Conservation (phyloP, 345 rosid species). For the Populus ilicifolia region DNA sequence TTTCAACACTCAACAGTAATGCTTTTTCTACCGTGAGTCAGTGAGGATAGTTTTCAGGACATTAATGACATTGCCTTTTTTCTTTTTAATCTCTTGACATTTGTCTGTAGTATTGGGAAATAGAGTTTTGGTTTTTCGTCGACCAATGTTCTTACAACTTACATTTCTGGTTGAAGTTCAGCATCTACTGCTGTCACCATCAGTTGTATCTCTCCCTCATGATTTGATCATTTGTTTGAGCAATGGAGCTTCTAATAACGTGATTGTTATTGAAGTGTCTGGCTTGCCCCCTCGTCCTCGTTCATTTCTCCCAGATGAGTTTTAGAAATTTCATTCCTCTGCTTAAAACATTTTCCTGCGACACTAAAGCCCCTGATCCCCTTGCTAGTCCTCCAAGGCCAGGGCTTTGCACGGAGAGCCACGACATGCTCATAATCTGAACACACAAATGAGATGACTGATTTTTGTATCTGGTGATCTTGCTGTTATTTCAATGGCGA, state of each 20-base stretch:
- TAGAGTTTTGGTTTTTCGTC: slow-evolving; percentile 20
- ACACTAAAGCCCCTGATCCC: too few species aligned
- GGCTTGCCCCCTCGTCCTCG: background rate
- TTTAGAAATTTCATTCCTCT: too few species aligned
- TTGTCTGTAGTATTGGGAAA: slow-evolving; percentile 26
- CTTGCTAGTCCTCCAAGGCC: too few species aligned
- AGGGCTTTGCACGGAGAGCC: too few species aligned
- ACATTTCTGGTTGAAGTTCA: slow-evolving; percentile 9
- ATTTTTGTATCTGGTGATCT: too few species aligned
- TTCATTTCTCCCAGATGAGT: background rate
- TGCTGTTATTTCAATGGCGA: too few species aligned
- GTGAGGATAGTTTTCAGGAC: slow-evolving; percentile 26
- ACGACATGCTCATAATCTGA: too few species aligned
- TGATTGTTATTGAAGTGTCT: background rate
- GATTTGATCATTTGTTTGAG: background rate
- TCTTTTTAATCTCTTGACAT: background rate
- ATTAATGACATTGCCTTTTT: slow-evolving; percentile 3
- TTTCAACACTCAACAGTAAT: slow-evolving; percentile 12
- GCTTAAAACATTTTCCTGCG: too few species aligned
- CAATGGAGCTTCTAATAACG: background rate
- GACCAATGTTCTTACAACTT: background rate
- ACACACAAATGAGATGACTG: too few species aligned
- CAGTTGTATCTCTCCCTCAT: background rate
- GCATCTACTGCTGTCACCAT: background rate
- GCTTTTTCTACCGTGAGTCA: slow-evolving; percentile 14